A percentile compares a stretch with the other conserved stretches of the same genome.
phyloP scores from a whole-genome alignment of 345 rosid species.

The Litchi chinensis region DNA sequence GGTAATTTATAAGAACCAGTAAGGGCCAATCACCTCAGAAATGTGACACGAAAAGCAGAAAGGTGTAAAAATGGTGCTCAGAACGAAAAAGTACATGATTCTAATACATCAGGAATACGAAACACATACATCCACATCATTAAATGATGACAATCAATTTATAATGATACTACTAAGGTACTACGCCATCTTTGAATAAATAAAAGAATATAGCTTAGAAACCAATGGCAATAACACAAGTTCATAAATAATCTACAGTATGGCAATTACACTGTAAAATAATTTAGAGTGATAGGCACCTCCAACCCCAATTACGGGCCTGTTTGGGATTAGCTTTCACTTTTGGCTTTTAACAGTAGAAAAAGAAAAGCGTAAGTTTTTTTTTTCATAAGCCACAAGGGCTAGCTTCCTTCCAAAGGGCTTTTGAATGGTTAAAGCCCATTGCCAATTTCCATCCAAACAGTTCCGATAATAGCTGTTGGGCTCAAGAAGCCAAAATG shows the following conservation, averaged over 20 bases:
- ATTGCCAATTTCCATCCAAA: too few relatives aligned
- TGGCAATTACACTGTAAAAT: background rate
- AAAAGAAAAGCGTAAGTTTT: too few relatives aligned
- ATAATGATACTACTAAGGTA: background rate
- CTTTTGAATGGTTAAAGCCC: too few relatives aligned
- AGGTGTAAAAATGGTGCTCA: background rate
- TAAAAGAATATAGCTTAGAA: background rate
- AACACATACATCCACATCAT: background rate
- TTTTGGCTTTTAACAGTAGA: too few relatives aligned
- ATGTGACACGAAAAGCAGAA: background rate
- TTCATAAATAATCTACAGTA: too few relatives aligned
- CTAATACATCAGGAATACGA: background rate
- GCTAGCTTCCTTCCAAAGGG: too few relatives aligned
- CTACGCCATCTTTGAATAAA: background rate
- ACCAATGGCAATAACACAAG: background rate
- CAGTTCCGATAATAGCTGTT: too few relatives aligned
- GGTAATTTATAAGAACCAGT: conserved; percentile 8
- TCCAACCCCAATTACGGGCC: too few relatives aligned
- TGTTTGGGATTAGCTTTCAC: too few relatives aligned
- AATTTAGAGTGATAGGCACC: background rate
- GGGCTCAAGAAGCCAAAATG: too few relatives aligned
- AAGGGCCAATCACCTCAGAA: background rate
- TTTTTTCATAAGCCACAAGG: too few relatives aligned
- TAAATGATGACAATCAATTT: background rate
- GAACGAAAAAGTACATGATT: background rate